Percentiles rank a stretch among this genome's conserved stretches.
Conservation (phyloP, 2,329 filamentous ascomycete species). For the Exophiala bonariae region DNA sequence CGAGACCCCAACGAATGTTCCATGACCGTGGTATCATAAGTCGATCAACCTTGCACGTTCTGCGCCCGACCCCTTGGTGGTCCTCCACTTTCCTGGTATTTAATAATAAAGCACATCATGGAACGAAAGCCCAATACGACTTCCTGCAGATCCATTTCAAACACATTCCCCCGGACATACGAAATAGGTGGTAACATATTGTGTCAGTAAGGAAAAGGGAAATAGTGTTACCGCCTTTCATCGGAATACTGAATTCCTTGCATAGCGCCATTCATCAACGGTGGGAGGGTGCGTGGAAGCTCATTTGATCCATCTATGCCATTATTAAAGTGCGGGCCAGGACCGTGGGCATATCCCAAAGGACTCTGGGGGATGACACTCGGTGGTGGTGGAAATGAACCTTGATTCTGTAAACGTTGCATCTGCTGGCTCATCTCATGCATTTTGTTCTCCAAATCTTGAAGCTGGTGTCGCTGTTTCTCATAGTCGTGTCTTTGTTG, state of each 20-base stretch:
- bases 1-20: neutral
- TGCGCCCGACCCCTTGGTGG: slow-evolving; percentile 1
- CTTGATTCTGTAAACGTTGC: slow-evolving; percentile 26
- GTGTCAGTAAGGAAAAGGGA: neutral
- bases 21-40: slow-evolving; percentile 19
- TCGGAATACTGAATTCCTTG: slow-evolving; percentile 54
- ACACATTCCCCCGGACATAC: no score
- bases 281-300: slow-evolving; percentile 47
- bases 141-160: neutral
- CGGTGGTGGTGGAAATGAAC: slow-evolving; percentile 27
- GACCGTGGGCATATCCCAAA: slow-evolving; percentile 20
- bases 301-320: slow-evolving; percentile 31
- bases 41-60: neutral
- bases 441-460: slow-evolving; percentile 32
- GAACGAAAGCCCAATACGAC: neutral
- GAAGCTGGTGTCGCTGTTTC: slow-evolving; percentile 32
- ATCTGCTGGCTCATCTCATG: slow-evolving; percentile 37
- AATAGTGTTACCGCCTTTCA: slow-evolving; percentile 39
- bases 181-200: no score
- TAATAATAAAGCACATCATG: neutral
- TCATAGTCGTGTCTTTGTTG: slow-evolving; percentile 39
- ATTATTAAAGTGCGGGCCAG: slow-evolving; percentile 22
- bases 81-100: slow-evolving; percentile 6
- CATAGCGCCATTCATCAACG: slow-evolving; percentile 48
- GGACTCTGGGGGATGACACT: slow-evolving; percentile 24